Evolutionary conservation across 139 green algal species (phyloP).

Genomic region (Closterium sp.): DNA sequence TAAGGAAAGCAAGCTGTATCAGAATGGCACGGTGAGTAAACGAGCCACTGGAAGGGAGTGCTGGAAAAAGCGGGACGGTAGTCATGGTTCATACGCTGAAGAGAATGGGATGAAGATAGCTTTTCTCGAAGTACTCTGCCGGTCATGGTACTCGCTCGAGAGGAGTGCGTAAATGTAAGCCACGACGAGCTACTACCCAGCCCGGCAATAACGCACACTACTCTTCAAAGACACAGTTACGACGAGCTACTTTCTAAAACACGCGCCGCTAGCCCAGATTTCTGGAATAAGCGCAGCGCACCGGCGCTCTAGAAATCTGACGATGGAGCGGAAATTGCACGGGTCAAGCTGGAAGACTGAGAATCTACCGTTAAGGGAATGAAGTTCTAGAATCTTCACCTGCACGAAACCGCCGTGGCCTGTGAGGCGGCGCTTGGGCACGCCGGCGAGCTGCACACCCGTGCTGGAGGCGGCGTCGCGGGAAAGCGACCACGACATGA

Average conservation of each 20-base stretch:
- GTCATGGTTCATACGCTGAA: no score
- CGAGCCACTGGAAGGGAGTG: not conserved
- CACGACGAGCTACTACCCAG: not conserved
- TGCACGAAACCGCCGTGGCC: slow-evolving; percentile 89
- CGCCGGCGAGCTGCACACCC: slow-evolving; percentile 68
- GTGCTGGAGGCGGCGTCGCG: slow-evolving; percentile 62
- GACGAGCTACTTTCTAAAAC: not conserved
- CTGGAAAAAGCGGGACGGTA: not conserved
- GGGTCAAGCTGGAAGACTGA: not conserved
- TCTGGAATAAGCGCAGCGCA: no score
- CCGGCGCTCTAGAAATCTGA: not conserved
- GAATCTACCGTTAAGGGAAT: not conserved
- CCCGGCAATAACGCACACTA: not conserved
- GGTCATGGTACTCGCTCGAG: no score
- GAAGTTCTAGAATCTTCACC: slow-evolving; percentile 60
- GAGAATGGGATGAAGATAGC: no score
- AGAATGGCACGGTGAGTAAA: not conserved
- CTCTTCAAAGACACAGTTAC: not conserved
- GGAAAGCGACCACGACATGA: slow-evolving; percentile 93
- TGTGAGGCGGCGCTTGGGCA: slow-evolving; percentile 69
- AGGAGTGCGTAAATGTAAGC: not conserved
- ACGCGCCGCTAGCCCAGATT: not conserved
- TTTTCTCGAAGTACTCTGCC: no score
- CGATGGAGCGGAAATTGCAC: not conserved
- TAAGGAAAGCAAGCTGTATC: no score